These are phyloP conservation scores for Pelagophyceae sp. DNA, from an alignment of 352 stramenopile species.

Conservation along the genomic window DNA sequence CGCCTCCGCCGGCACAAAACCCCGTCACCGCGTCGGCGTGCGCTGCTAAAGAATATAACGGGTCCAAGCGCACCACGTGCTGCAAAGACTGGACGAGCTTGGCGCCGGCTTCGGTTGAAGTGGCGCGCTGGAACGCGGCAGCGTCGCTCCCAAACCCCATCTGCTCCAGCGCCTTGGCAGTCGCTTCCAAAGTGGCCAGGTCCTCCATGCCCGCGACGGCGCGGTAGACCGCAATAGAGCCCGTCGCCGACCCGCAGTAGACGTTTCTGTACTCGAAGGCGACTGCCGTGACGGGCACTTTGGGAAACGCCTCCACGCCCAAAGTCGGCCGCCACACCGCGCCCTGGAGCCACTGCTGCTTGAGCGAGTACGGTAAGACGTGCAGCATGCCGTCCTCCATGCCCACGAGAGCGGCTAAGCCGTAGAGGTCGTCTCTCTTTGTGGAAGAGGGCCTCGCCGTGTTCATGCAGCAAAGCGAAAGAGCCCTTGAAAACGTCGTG, in stretches of 20 bases:
- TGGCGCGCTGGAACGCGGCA: neutral
- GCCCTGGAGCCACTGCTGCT: constrained; percentile 17
- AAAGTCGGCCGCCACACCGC: neutral
- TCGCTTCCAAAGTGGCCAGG: neutral
- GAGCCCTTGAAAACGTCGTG: neutral
- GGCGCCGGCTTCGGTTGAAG: neutral
- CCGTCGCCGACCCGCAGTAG: neutral
- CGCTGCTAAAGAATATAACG: neutral
- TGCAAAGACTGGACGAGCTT: neutral
- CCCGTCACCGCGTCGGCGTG: neutral
- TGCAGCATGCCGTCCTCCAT: neutral
- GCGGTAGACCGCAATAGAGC: neutral
- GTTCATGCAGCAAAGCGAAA: neutral
- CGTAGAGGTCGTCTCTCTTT: neutral
- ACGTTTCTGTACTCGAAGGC: neutral
- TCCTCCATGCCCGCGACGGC: neutral
- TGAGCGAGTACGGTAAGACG: constrained; percentile 11
- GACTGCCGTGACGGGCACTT: neutral
- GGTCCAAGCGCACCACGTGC: constrained; percentile 1
- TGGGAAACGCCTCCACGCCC: neutral
- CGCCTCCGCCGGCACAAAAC: neutral
- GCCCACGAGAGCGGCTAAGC: neutral
- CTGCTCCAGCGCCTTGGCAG: neutral
- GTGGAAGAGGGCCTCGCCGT: neutral
- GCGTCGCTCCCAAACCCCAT: neutral